Evolutionary conservation across 805 yeast genomes (phyloP), one percentile per base, ranked within the genome.

Genomic region (Yamadazyma philogaea): DNA sequence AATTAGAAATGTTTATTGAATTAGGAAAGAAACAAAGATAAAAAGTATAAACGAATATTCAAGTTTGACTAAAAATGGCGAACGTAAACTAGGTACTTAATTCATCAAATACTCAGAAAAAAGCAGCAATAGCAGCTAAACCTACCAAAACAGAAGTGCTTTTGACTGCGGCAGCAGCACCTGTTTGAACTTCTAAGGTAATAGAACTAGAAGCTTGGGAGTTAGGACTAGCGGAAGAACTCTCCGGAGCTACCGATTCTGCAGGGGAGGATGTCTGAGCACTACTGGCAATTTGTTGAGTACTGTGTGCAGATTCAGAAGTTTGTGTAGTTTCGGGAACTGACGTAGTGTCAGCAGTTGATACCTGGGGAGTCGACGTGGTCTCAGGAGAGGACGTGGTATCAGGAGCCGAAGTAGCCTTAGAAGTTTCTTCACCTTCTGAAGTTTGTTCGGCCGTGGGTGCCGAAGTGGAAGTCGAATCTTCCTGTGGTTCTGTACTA

Each of bases 51-150:
- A 16, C 7, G 10, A 34, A 17, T 8, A 30, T 30, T 21, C n/a
- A 22, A 34, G n/a, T n/a, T n/a, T n/a, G n/a, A n/a, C n/a, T n/a
- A n/a, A n/a, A n/a, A n/a, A n/a, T n/a, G n/a, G n/a, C n/a, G n/a
- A n/a, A n/a, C n/a, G n/a, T n/a, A n/a, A n/a, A n/a, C n/a, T n/a
- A n/a, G 35, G 14, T n/a, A 12, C 12, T 28, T 7, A 30, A 19
- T 21, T 31, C 41, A 30, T 30, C 31, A 35, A 21, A 28, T 6
- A 33, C 16, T 37, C 44, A 49, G 21, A 49, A 36, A 10, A 46
- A 44, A 44, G 53, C 48, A 35, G 43, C 46, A 15, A 42, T 26
- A 34, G 48, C 52, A 37, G 45, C 49, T 16, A 37, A 39, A 32
- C 37, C 43, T 34, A 45, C 53, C 2, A 46, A 19, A 16, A 44